Evolutionary conservation across 1,139 yeast genomes (phyloP), one percentile per base, ranked within the genome.

Genomic region (Kurtzmaniella quercitrusa): DNA sequence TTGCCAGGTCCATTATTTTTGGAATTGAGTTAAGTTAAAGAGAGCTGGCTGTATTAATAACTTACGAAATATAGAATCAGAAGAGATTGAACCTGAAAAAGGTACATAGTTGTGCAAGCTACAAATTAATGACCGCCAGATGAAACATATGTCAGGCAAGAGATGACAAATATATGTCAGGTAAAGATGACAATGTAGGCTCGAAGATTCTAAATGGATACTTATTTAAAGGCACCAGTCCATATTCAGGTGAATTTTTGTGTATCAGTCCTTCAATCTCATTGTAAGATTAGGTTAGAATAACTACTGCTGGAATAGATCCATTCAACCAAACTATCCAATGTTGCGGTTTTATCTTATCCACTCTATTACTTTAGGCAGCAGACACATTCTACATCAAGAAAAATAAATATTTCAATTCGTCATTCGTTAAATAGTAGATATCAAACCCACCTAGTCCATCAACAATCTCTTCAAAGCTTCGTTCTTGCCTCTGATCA

Each of bases 401-500:
- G 14, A 27, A 6, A 11, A 27, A 27, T 27, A 11, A 27, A 11
- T 27, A 27, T 27, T 27, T 10, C 31, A n/a, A 27, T 27, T 27
- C 31, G 31, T 27, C 31, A 27, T 27, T 27, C 31, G 12, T 27
- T 11, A 27, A 27, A n/a, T 27, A 27, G 31, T 27, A 27, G 31
- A 27, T 27, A 27, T 27, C 31, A 27, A 27, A 27, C 31, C 31
- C 31, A 27, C 31, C 14, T 27, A 27, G 16, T 40, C 44, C 40
- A 42, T 44, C 33, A 56, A 41, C 40, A 65, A 51, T 14, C 47
- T 45, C 46, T 58, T 63, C 46, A 73, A 62, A 24, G 50, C 53
- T 17, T 67, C 69, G 51, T 73, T 73, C 50, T 65, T 62, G 38
- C 47, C 40, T 50, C 63, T 62, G 37, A 73, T 66, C 48, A 62